phyloP scores from a whole-genome alignment of 176 grass and related monocot species.

The Puya raimondii region DNA sequence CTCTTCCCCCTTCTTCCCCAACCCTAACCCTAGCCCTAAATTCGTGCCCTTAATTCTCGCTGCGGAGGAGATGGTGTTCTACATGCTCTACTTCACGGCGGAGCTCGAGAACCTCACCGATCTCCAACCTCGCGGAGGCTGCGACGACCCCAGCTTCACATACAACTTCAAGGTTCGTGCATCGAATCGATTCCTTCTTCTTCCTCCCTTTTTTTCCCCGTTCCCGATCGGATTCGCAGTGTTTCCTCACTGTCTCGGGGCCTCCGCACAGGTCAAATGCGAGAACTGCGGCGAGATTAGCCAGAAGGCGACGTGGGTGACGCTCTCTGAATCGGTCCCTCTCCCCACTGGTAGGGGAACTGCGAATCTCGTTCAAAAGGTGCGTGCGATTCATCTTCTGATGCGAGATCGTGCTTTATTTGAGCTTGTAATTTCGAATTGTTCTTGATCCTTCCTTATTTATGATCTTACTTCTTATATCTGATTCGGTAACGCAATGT shows the following conservation, averaged over 20 bases:
- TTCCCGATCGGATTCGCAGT: not conserved
- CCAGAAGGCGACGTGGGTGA: slow-evolving; percentile 55
- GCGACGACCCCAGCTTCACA: slow-evolving; percentile 59
- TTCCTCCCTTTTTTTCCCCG: not conserved
- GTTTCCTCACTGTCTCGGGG: slow-evolving; percentile 3
- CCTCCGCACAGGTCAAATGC: slow-evolving; percentile 49
- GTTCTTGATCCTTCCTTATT: too few species aligned
- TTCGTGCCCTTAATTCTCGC: not conserved
- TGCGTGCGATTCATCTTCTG: slow-evolving; percentile 5
- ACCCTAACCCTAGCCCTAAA: slow-evolving; percentile 23
- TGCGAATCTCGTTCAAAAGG: slow-evolving; percentile 82
- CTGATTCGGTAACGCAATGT: too few species aligned
- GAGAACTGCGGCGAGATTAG: slow-evolving; percentile 79
- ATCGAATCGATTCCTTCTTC: not conserved
- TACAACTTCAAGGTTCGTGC: slow-evolving; percentile 75
- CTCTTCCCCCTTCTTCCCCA: not conserved
- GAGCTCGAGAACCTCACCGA: slow-evolving; percentile 74
- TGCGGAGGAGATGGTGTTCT: slow-evolving; percentile 51
- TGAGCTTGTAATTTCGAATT: not conserved
- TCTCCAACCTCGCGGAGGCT: slow-evolving; percentile 51
- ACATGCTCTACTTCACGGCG: slow-evolving; percentile 47
- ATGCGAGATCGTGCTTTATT: not conserved
- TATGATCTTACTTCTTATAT: too few species aligned
- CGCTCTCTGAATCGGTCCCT: slow-evolving; percentile 43
- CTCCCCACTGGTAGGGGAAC: slow-evolving; percentile 49